Evolutionary conservation across 768 basidiomycete genomes (phyloP).

Genomic region (Suillus brevipes): DNA sequence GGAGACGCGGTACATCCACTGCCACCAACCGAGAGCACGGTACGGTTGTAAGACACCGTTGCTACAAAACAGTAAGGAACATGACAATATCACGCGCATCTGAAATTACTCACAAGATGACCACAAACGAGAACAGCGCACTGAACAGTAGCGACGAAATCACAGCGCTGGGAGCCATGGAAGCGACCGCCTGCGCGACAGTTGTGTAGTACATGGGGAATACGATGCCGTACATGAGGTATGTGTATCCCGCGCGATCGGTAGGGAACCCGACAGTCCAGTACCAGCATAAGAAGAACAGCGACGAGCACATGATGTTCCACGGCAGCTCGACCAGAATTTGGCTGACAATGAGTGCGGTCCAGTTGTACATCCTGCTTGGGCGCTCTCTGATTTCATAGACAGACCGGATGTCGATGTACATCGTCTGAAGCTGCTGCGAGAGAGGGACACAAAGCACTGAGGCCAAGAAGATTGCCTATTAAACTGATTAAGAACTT

Average conservation of each 20-base stretch:
- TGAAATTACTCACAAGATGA: slow-evolving; percentile 49
- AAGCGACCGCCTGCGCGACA: slow-evolving; percentile 58
- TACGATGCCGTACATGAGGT: slow-evolving; percentile 51
- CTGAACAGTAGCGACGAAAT: slow-evolving; percentile 60
- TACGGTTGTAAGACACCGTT: slow-evolving; percentile 71
- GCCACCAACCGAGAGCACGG: slow-evolving; percentile 63
- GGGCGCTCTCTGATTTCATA: slow-evolving; percentile 69
- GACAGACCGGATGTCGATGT: slow-evolving; percentile 53
- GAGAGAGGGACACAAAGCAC: slow-evolving; percentile 53
- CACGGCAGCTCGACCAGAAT: slow-evolving; percentile 60
- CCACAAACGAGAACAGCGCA: slow-evolving; percentile 59
- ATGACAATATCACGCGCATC: background rate
- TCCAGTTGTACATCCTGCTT: slow-evolving; percentile 67
- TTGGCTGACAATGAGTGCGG: slow-evolving; percentile 54
- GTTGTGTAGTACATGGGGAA: slow-evolving; percentile 65
- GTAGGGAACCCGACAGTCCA: slow-evolving; percentile 65
- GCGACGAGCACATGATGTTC: slow-evolving; percentile 56
- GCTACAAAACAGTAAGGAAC: slow-evolving; percentile 16
- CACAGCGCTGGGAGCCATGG: slow-evolving; percentile 60
- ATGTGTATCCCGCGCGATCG: slow-evolving; percentile 59
- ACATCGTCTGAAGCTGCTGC: slow-evolving; percentile 64
- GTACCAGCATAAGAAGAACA: slow-evolving; percentile 70
- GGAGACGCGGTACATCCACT: slow-evolving; percentile 56
- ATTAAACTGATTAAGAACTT: slow-evolving; percentile 4
- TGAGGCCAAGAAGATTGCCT: slow-evolving; percentile 59